These are phyloP conservation scores for Abeoforma whisleri DNA, from an alignment of 78 protist genomes.

Conservation along the genomic window DNA sequence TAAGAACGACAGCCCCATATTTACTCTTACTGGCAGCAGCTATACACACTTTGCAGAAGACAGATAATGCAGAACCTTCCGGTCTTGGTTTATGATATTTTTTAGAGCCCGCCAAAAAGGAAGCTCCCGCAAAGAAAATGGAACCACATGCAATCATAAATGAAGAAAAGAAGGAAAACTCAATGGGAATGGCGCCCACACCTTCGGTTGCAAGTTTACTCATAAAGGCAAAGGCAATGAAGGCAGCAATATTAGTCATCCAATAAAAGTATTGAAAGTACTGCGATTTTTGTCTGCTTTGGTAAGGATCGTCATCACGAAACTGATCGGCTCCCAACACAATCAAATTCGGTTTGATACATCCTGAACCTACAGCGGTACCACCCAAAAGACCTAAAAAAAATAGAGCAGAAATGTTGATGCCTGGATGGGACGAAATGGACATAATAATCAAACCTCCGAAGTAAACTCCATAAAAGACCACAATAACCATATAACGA, in stretches of 20 bases:
- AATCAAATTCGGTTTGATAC: constrained; percentile 33
- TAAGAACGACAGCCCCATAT: neutral
- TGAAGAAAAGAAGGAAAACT: constrained; percentile 28
- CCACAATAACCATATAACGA: constrained; percentile 22
- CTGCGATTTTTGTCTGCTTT: neutral
- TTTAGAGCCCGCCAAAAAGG: neutral
- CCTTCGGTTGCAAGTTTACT: constrained; percentile 13
- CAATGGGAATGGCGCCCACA: neutral
- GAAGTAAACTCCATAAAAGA: constrained; percentile 9
- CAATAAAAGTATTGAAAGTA: constrained; percentile 26
- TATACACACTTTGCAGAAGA: neutral
- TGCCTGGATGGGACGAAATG: neutral
- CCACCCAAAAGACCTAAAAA: neutral
- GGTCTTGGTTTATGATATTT: neutral
- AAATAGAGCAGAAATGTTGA: constrained; percentile 10
- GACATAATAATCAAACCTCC: neutral
- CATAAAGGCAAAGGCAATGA: neutral
- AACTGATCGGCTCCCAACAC: constrained; percentile 35
- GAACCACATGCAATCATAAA: neutral
- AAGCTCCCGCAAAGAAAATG: neutral
- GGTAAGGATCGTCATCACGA: neutral
- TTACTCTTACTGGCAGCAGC: neutral
- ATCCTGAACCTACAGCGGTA: constrained; percentile 31
- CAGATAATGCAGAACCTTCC: neutral
- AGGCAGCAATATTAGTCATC: constrained; percentile 25